A percentile compares a stretch with the other conserved stretches of the same genome.
These are phyloP conservation scores for Gremmenia infestans DNA, from an alignment of 2,329 filamentous ascomycete genomes.

Conservation along the genomic window DNA sequence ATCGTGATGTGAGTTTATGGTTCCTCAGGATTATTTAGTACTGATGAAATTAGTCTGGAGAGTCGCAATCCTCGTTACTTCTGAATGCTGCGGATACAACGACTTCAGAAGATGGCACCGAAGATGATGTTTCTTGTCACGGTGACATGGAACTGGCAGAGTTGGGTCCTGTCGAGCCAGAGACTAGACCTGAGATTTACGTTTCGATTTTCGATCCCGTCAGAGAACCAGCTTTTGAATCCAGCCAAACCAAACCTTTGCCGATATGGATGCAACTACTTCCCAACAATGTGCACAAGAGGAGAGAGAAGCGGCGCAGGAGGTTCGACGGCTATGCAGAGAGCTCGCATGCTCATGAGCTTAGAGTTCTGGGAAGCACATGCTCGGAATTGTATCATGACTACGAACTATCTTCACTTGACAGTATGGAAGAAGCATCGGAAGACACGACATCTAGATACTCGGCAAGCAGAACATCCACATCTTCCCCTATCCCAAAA, in stretches of 20 bases:
- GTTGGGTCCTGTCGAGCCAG: not conserved
- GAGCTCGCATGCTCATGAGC: not conserved
- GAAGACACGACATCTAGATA: not conserved
- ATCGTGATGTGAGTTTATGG: not conserved
- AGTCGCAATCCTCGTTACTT: conserved; percentile 12
- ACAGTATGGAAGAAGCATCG: not conserved
- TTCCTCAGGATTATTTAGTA: not conserved
- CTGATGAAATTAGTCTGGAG: conserved; percentile 2
- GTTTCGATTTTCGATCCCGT: conserved; percentile 47
- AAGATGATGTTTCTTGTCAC: conserved; percentile 8
- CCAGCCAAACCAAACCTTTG: conserved; percentile 47
- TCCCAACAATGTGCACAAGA: conserved; percentile 22
- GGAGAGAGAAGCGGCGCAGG: conserved; percentile 6
- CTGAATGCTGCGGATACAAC: conserved; percentile 18
- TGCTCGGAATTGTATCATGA: not conserved
- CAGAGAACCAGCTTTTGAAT: conserved; percentile 41
- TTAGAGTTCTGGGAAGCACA: not conserved
- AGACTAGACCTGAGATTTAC: conserved; percentile 36
- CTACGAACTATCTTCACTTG: not conserved
- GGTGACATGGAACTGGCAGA: conserved; percentile 10
- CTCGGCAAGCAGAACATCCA: not conserved
- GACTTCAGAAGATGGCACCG: conserved; percentile 16
- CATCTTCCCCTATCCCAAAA: not conserved
- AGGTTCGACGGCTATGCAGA: not conserved
- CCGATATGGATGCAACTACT: conserved; percentile 35